Evolutionary conservation across 345 rosid genomes (phyloP).

Genomic region (Gossypium ekmanianum): DNA sequence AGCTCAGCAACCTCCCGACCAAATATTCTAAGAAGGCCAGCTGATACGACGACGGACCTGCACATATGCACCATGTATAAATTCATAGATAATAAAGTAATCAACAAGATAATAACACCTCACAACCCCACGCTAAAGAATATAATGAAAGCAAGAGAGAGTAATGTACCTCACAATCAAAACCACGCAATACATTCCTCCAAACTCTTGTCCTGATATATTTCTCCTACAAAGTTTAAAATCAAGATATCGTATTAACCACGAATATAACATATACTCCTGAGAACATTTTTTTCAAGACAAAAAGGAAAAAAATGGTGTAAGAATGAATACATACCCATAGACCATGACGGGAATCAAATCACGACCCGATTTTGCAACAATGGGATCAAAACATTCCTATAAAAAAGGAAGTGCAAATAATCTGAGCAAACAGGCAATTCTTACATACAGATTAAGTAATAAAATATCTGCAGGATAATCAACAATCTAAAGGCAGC

Average conservation of each 20-base stretch:
- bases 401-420: conserved; percentile 30
- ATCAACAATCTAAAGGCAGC: conserved; percentile 6
- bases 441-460: background rate
- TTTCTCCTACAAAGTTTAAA: conserved; percentile 61
- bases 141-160: background rate
- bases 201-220: conserved; percentile 97
- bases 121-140: background rate
- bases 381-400: conserved; percentile 98
- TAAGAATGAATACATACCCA: conserved; percentile 53
- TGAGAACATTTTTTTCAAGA: background rate
- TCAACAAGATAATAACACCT: conserved; percentile 1
- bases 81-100: background rate
- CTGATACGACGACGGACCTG: conserved; percentile 88
- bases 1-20: conserved; percentile 95
- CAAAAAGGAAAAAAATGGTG: background rate
- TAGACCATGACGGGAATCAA: conserved; percentile 96
- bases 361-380: conserved; percentile 87
- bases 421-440: background rate
- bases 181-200: conserved; percentile 82
- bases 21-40: conserved; percentile 88
- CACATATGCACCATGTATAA: background rate
- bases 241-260: background rate
- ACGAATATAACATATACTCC: background rate
- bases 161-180: conserved; percentile 62
- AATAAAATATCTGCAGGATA: conserved; percentile 2